A percentile compares a stretch with the other conserved stretches of the same genome.
phyloP scores from a whole-genome alignment of 495 filamentous ascomycete species.

The Parathielavia appendiculata region DNA sequence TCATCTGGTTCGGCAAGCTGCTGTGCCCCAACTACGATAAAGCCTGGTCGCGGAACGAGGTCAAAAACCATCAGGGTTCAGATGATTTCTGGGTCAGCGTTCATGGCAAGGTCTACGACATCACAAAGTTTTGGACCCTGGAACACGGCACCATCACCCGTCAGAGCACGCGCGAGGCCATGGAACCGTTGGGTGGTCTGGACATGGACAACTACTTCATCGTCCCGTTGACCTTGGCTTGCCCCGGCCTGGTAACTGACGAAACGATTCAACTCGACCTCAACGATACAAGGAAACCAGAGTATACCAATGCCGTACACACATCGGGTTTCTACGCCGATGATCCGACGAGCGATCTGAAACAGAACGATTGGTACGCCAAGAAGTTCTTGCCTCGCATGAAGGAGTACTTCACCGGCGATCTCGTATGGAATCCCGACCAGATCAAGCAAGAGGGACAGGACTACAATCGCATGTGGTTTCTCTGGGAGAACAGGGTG shows the following conservation, averaged over 20 bases:
- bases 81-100: conserved; percentile 87
- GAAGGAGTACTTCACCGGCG: conserved; percentile 77
- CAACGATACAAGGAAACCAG: conserved; percentile 57
- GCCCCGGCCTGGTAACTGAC: conserved; percentile 58
- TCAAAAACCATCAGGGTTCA: conserved; percentile 61
- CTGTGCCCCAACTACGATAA: conserved; percentile 91
- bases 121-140: conserved; percentile 75
- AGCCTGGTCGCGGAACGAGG: conserved; percentile 72
- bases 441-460: conserved; percentile 59
- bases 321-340: conserved; percentile 57
- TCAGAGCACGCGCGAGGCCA: conserved; percentile 57
- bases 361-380: conserved; percentile 68
- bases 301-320: conserved; percentile 46
- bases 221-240: conserved; percentile 70
- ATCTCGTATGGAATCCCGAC: conserved; percentile 60
- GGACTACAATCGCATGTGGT: conserved; percentile 67
- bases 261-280: conserved; percentile 47
- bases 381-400: conserved; percentile 72
- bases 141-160: conserved; percentile 69
- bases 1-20: conserved; percentile 75
- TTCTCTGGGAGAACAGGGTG: conserved; percentile 64
- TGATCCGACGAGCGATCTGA: conserved; percentile 50
- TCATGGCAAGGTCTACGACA: conserved; percentile 86
- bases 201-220: conserved; percentile 81
- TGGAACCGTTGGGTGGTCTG: conserved; percentile 71